These are phyloP conservation scores for Penicillium subrubescens DNA, from an alignment of 495 filamentous ascomycete species.

Conservation along the genomic window DNA sequence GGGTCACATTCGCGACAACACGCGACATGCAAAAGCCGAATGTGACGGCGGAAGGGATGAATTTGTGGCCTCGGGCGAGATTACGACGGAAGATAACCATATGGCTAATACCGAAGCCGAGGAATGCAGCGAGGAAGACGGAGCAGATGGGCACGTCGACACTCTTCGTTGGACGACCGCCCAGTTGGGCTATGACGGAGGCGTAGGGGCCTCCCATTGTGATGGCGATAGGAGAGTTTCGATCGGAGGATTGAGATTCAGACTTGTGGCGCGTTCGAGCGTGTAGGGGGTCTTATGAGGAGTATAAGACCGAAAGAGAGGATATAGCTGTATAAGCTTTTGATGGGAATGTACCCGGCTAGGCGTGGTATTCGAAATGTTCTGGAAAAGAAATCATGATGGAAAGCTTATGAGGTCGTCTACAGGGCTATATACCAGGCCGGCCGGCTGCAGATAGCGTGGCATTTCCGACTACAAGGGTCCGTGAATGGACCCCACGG, in stretches of 20 bases:
- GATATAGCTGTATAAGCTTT: not conserved
- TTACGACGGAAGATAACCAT: constrained; percentile 69
- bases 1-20: constrained; percentile 62
- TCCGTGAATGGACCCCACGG: not conserved
- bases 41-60: constrained; percentile 66
- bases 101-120: constrained; percentile 58
- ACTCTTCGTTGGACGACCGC: constrained; percentile 54
- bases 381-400: not conserved
- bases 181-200: constrained; percentile 52
- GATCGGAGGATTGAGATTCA: not conserved
- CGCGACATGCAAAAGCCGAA: constrained; percentile 83
- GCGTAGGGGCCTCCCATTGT: constrained; percentile 42
- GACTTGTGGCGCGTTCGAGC: not conserved
- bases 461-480: not conserved
- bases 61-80: constrained; percentile 60
- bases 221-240: not conserved
- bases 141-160: constrained; percentile 67
- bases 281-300: not conserved
- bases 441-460: not conserved
- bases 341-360: not conserved
- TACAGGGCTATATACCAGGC: not conserved
- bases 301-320: not conserved
- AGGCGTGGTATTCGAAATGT: not conserved
- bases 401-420: not conserved
- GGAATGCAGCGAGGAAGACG: constrained; percentile 68